phyloP scores from a whole-genome alignment of 2,329 filamentous ascomycete genomes.

The Leptodontidium sp. region DNA sequence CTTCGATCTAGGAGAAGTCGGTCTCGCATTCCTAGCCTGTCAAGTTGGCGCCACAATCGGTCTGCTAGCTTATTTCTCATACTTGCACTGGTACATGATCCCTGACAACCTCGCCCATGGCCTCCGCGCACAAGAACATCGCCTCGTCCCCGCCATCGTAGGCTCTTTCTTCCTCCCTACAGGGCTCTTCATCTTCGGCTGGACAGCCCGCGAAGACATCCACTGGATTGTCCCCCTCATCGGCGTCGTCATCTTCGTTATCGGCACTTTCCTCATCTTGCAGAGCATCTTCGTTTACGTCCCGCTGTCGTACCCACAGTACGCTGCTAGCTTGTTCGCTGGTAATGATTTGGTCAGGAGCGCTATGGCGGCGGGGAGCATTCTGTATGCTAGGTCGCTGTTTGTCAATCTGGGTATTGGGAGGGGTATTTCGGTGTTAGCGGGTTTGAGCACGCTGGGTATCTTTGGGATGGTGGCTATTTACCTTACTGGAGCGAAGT shows the following conservation, averaged over 20 bases:
- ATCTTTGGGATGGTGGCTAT: constrained; percentile 59
- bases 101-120: constrained; percentile 58
- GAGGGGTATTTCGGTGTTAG: constrained; percentile 60
- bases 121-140: constrained; percentile 59
- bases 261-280: constrained; percentile 60
- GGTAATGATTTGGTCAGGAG: constrained; percentile 49
- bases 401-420: constrained; percentile 65
- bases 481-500: constrained; percentile 24
- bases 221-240: constrained; percentile 64
- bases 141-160: constrained; percentile 61
- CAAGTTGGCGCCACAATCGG: constrained; percentile 61
- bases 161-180: constrained; percentile 60
- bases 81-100: constrained; percentile 53
- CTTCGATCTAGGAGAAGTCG: constrained; percentile 64
- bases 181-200: constrained; percentile 67
- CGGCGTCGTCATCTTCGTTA: constrained; percentile 60
- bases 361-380: constrained; percentile 57
- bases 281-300: constrained; percentile 65
- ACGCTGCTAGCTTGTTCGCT: constrained; percentile 61
- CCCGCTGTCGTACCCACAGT: constrained; percentile 58
- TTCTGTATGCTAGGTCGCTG: constrained; percentile 67
- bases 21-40: constrained; percentile 66
- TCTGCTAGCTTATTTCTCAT: constrained; percentile 53
- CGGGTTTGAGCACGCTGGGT: constrained; percentile 58
- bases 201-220: constrained; percentile 55